phyloP scores from a whole-genome alignment of 2,329 filamentous ascomycete species.

The Berkeleyomyces rouxiae region DNA sequence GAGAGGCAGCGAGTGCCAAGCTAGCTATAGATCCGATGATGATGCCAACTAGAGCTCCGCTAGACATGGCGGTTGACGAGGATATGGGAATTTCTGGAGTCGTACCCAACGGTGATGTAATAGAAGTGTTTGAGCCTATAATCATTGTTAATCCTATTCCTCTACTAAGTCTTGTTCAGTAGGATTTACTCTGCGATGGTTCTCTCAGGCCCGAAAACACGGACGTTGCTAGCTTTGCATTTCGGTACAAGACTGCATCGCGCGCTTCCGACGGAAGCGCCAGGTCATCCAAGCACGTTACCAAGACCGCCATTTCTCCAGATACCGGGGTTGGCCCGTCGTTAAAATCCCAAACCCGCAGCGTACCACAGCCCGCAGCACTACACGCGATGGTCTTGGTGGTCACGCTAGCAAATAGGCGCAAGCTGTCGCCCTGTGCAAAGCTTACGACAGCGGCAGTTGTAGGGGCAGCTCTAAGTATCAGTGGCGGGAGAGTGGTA shows the following conservation, averaged over 20 bases:
- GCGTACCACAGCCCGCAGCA: slow-evolving; percentile 1
- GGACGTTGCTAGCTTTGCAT: neutral
- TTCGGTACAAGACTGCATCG: neutral
- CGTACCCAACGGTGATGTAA: neutral
- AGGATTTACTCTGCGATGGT: neutral
- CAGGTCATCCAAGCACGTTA: slow-evolving; percentile 10
- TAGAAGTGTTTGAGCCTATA: neutral
- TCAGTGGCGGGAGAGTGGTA: neutral
- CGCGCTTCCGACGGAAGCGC: neutral
- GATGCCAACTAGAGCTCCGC: slow-evolving; percentile 8
- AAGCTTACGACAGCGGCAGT: neutral
- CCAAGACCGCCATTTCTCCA: neutral
- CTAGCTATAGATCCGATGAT: neutral
- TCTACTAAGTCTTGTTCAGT: no score
- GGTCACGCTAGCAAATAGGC: slow-evolving; percentile 8
- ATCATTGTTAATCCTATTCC: neutral
- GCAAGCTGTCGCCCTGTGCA: slow-evolving; percentile 8
- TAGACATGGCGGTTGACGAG: neutral
- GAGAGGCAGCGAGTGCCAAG: neutral
- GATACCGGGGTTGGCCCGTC: neutral
- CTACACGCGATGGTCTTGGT: slow-evolving; percentile 1
- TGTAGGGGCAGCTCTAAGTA: neutral
- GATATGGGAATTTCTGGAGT: neutral
- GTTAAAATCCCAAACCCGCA: slow-evolving; percentile 4
- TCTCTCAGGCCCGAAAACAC: neutral